Conservation (phyloP, 208 protist genomes). For the Trypanosoma platydactyli region DNA sequence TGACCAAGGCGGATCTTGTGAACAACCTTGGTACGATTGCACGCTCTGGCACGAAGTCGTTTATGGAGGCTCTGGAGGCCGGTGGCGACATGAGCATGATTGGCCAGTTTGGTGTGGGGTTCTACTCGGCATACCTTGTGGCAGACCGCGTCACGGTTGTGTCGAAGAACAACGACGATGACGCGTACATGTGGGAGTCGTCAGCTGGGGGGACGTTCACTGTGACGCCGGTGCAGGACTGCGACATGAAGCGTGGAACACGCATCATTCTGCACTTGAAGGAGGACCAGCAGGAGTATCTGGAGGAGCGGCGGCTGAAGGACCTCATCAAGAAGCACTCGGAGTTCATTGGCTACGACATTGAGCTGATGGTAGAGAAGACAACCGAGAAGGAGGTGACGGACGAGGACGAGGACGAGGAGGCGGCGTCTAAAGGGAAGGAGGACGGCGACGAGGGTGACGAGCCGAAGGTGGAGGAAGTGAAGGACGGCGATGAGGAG, state of each 20-base stretch:
- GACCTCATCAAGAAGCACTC: too few species aligned
- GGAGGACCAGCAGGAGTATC: too few species aligned
- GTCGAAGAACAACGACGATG: constrained; percentile 98
- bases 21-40: constrained; percentile 99
- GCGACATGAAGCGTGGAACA: constrained; percentile 95
- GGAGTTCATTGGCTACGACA: too few species aligned
- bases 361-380: too few species aligned
- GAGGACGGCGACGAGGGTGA: constrained; percentile 89
- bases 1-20: constrained; percentile 99
- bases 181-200: constrained; percentile 98
- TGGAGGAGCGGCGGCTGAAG: too few species aligned
- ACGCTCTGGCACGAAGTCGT: constrained; percentile 97
- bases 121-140: constrained; percentile 99
- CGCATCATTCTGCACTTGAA: too few species aligned
- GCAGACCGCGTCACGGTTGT: constrained; percentile 96
- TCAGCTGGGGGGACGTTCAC: constrained; percentile 97
- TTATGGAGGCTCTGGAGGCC: constrained; percentile 98
- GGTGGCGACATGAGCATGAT: constrained; percentile 99
- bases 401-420: constrained; percentile 88
- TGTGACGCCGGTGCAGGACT: constrained; percentile 80
- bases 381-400: too few species aligned
- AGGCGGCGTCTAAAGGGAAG: constrained; percentile 81
- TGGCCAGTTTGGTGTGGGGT: constrained; percentile 99
- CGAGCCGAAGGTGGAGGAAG: constrained; percentile 79
- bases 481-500: too few species aligned